Conservation (phyloP, 345 rosid species). For the Microthlaspi erraticum region DNA sequence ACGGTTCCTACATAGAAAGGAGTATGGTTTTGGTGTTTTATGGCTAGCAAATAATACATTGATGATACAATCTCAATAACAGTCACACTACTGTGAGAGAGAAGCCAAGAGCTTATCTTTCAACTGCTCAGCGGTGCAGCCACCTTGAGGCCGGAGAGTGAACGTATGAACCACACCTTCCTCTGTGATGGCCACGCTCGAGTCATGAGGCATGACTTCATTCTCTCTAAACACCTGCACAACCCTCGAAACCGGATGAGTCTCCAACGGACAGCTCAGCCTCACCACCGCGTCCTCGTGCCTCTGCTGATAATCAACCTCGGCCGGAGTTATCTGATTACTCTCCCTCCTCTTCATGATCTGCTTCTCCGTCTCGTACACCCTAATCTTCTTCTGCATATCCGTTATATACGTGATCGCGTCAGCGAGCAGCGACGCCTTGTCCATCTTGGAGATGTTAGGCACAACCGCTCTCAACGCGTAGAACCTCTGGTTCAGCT, state of each 20-base stretch:
- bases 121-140: constrained; percentile 72
- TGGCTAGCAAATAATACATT: constrained; percentile 15
- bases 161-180: constrained; percentile 78
- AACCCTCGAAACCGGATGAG: constrained; percentile 74
- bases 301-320: constrained; percentile 72
- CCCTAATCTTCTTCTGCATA: constrained; percentile 76
- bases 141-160: constrained; percentile 64
- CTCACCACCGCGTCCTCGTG: constrained; percentile 79
- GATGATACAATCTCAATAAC: constrained; percentile 14
- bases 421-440: constrained; percentile 90
- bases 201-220: constrained; percentile 63
- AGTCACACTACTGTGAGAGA: constrained; percentile 50
- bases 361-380: constrained; percentile 79
- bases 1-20: neutral
- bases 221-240: constrained; percentile 69
- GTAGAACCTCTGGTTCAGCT: constrained; percentile 95
- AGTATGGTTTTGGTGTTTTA: neutral
- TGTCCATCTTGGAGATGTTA: constrained; percentile 96
- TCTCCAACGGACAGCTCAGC: constrained; percentile 72
- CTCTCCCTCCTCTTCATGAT: constrained; percentile 48
- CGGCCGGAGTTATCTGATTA: constrained; percentile 55
- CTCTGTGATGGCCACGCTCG: constrained; percentile 65
- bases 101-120: constrained; percentile 79
- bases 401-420: constrained; percentile 85
- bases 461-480: constrained; percentile 92